Base-by-base conservation (phyloP, 139 green algal species). In the Auxenochlorella pyrenoidosa region DNA sequence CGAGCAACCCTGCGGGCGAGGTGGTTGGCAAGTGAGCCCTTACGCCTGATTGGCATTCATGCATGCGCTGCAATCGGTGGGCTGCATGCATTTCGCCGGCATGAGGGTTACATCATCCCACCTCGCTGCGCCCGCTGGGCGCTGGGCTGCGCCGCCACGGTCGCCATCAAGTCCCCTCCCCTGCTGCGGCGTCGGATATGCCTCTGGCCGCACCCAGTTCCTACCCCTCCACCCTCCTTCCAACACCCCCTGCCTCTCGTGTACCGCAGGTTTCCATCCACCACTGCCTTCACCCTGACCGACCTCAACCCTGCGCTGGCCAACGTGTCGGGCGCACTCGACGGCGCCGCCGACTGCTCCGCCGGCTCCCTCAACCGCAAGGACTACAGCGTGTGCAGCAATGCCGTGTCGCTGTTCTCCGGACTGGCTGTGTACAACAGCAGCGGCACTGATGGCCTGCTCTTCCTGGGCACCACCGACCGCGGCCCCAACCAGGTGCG, bases 401-500 rank as follows among this genome's bases (percentile, higher is more conserved):
- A 76, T 16, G n/a, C 38, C 2, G 70, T 76, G 70, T 76, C 70
- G 0, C 70, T 76, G 70, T 76, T 76, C 70, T 41, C 30, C 70
- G 70, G 70, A 0, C 70, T 76, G 70, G 40, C 70, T 18, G 15
- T 76, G 70, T 76, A 76, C 70, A 76, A 38, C 70, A 44, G n/a
- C 16, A 38, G 34, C 8, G 70, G 5, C 15, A n/a, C n/a, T 1
- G 70, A 71, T 26, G 63, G 63, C 24, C n/a, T 76, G 70, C 34
- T 28, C 13, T 76, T 76, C 34, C 13, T 76, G 70, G 70, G 70
- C 34, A 41, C 70, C 70, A 76, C 70, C 70, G 70, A 76, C 70
- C 70, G 70, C 34, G 70, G 70, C n/a, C 70, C 70, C 34, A 76
- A 76, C 70, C 70, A 76, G 66, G 66, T 75, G n/a, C 3, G 66